Base-by-base conservation (phyloP, 495 filamentous ascomycete genomes). In the Alectoria sarmentosa region DNA sequence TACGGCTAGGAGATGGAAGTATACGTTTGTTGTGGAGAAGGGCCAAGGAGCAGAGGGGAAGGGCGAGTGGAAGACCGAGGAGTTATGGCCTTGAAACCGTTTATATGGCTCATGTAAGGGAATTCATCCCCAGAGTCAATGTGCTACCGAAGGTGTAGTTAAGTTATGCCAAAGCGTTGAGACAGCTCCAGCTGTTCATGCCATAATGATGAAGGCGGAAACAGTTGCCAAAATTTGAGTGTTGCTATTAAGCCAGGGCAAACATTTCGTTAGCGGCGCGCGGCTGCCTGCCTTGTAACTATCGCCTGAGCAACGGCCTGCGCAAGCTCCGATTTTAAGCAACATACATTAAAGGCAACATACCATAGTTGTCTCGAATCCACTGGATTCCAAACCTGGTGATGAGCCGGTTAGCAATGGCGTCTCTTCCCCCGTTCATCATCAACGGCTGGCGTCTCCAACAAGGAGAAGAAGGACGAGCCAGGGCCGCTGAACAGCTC, bases 51-150 rank as follows among this genome's bases (percentile, higher is more conserved):
- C 68, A 4, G 76, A 76, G 8, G 79, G 75, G 3, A 71, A 79
- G 65, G 72, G 73, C 23, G 75, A 79, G 66, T 96, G 93, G 93
- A 84, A 83, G 71, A 83, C 82, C 69, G 81, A 85, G 56, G 92
- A 97, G 76, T 72, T 90, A 54, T 96, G 91, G 92, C 92, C 92
- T 21, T 93, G 73, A 69, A 17, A 14, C 4, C 9, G 21, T 52
- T 19, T 6, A 2, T 14, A 21, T 34, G 28, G 30, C 52, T 55
- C 30, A 3, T 9, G 52, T 32, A 55, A 55, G 30, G 49, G 30
- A 55, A 3, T 0, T 17, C 28, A 55, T 10, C 28, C 49, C 49
- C 28, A 55, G 52, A 55, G 21, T 10, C 1, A 15, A 55, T n/a
- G n/a, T 34, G 26, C 30, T 36, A 32, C 17, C 17, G 34, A 55